phyloP scores from a whole-genome alignment of 2,329 filamentous ascomycete species.

The Bisporella sp. region DNA sequence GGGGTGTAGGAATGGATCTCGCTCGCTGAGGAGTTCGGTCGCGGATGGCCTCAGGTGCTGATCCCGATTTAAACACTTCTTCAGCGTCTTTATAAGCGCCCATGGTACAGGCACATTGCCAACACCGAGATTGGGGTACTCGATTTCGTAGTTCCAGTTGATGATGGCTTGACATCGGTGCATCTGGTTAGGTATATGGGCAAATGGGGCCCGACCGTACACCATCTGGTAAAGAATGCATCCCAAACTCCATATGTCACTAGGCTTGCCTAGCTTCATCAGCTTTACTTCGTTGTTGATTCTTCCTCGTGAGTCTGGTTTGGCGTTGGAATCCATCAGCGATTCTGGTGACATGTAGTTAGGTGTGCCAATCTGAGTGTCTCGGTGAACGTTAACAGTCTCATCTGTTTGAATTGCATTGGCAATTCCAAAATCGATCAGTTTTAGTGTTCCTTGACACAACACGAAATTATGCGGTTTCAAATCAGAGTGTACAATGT shows the following conservation, averaged over 20 bases:
- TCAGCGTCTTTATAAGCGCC: conserved; percentile 54
- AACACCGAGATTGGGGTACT: conserved; percentile 63
- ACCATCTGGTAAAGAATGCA: conserved; percentile 98
- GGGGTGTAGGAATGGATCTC: conserved; percentile 59
- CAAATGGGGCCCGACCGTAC: conserved; percentile 93
- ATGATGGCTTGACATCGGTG: conserved; percentile 82
- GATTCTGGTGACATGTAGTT: conserved; percentile 99
- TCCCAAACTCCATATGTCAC: conserved; percentile 91
- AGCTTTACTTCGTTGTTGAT: conserved; percentile 52
- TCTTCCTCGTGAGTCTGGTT: conserved; percentile 28
- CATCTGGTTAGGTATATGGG: conserved; percentile 82
- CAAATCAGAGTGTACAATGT: conserved; percentile 94
- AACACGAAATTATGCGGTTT: conserved; percentile 97
- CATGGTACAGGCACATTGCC: conserved; percentile 56
- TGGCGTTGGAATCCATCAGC: conserved; percentile 75
- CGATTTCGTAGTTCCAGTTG: conserved; percentile 66
- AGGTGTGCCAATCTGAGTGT: conserved; percentile 89
- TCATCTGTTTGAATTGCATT: conserved; percentile 94
- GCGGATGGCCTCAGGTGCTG: conserved; percentile 57
- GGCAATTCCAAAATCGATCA: conserved; percentile 98
- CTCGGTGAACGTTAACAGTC: conserved; percentile 94
- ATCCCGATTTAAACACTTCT: conserved; percentile 55
- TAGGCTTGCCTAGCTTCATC: conserved; percentile 93
- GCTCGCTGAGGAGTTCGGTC: conserved; percentile 50
- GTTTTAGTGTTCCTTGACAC: conserved; percentile 81